phyloP scores from a whole-genome alignment of 192 early-diverging fungal genomes.

The Chytriomyces sp. region DNA sequence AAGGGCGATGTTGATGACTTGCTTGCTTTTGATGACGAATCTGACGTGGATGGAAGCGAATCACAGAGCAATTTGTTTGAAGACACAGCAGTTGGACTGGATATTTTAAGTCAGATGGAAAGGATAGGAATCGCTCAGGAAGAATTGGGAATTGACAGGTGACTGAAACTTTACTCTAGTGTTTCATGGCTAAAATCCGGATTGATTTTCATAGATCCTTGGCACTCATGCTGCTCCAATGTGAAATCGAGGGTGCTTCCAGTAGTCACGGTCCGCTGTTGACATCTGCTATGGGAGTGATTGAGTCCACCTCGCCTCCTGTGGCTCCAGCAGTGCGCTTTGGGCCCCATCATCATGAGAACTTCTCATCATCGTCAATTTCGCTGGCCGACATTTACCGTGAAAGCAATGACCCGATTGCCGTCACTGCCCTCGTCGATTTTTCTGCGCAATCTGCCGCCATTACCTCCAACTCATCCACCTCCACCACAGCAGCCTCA shows the following conservation, averaged over 20 bases:
- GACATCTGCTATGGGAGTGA: constrained; percentile 8
- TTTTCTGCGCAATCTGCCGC: too few species aligned
- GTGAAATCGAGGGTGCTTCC: background rate
- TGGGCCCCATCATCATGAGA: constrained; percentile 28
- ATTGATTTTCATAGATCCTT: background rate
- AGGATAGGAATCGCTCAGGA: constrained; percentile 15
- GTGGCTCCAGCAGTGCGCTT: constrained; percentile 25
- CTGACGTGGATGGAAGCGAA: background rate
- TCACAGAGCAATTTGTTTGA: constrained; percentile 7
- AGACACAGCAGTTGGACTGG: constrained; percentile 15
- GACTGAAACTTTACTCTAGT: background rate
- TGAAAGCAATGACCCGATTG: constrained; percentile 1
- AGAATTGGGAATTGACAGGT: constrained; percentile 1
- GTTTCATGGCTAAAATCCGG: background rate
- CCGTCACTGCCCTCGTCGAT: background rate
- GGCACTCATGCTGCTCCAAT: constrained; percentile 12
- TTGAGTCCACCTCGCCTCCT: constrained; percentile 25
- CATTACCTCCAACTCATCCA: background rate
- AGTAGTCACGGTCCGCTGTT: constrained; percentile 18
- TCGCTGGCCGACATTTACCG: constrained; percentile 37
- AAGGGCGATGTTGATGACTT: constrained; percentile 2
- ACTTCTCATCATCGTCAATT: constrained; percentile 16
- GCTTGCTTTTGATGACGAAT: constrained; percentile 18
- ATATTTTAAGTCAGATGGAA: constrained; percentile 21
- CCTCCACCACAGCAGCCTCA: background rate